Percentiles rank a stretch among this genome's conserved stretches.
Evolutionary conservation across 257 asterid genomes (phyloP).

Genomic region (Thymus mandschuricus): DNA sequence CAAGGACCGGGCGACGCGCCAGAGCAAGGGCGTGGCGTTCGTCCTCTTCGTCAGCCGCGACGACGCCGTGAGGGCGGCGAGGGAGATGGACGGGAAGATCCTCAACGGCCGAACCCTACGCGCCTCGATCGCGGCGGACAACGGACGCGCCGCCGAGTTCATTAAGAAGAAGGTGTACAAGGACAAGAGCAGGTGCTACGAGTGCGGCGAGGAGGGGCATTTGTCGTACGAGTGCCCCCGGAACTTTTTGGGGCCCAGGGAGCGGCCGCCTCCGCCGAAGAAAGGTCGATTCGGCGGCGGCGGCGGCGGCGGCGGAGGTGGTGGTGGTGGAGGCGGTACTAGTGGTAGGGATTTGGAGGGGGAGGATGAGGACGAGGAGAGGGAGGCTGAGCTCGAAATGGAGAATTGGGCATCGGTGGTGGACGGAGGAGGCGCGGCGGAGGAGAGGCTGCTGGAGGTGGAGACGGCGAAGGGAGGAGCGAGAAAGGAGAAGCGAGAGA

Average conservation of each 20-base stretch:
- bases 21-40: conserved; percentile 91
- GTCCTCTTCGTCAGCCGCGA: conserved; percentile 77
- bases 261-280: conserved; percentile 82
- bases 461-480: conserved; percentile 39
- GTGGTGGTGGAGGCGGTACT: conserved; percentile 46
- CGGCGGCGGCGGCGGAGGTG: conserved; percentile 39
- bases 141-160: conserved; percentile 93
- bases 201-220: conserved; percentile 94
- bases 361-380: conserved; percentile 62
- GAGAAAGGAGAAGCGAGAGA: conserved; percentile 53
- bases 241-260: conserved; percentile 79
- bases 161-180: conserved; percentile 77
- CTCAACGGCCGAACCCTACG: conserved; percentile 78
- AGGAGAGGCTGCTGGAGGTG: conserved; percentile 57
- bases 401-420: conserved; percentile 98
- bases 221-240: conserved; percentile 90
- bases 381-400: conserved; percentile 46
- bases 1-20: conserved; percentile 82
- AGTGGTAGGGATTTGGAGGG: conserved; percentile 33
- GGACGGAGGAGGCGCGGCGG: conserved; percentile 73
- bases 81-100: conserved; percentile 68
- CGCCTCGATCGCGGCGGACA: conserved; percentile 93
- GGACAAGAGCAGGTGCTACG: conserved; percentile 96
- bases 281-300: conserved; percentile 62
- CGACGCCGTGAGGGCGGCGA: conserved; percentile 76